These are phyloP conservation scores for Penicillium freii DNA, from an alignment of 2,329 filamentous ascomycete species.

Conservation along the genomic window DNA sequence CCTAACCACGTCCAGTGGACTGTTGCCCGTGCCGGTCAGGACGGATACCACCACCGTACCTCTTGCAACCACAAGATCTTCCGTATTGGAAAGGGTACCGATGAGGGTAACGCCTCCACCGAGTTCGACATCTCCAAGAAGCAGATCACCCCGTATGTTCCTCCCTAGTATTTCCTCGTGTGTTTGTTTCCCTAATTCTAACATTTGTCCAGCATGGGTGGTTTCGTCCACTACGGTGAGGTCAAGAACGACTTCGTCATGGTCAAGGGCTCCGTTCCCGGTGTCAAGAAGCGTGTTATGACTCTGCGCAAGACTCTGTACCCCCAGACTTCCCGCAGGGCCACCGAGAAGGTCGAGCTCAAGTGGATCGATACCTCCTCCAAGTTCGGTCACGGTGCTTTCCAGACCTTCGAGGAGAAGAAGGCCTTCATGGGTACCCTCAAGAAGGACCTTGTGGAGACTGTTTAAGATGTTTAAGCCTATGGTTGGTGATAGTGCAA, in stretches of 20 bases:
- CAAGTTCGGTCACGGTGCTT: conserved; percentile 99
- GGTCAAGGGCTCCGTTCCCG: conserved; percentile 95
- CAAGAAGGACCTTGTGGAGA: conserved; percentile 86
- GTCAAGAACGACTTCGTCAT: conserved; percentile 99
- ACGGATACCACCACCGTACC: conserved; percentile 99
- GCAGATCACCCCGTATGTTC: conserved; percentile 95
- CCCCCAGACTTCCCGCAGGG: conserved; percentile 89
- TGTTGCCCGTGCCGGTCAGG: conserved; percentile 99
- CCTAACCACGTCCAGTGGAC: conserved; percentile 99
- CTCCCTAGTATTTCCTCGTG: neutral
- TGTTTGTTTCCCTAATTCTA: conserved; percentile 30
- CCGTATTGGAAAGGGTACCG: conserved; percentile 89
- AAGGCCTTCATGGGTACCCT: conserved; percentile 94
- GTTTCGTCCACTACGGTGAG: conserved; percentile 98
- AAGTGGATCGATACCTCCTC: conserved; percentile 99
- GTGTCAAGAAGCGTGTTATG: conserved; percentile 99
- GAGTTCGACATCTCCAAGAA: conserved; percentile 98
- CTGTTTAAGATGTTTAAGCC: conserved; percentile 51
- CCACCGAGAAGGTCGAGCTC: conserved; percentile 98
- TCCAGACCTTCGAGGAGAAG: conserved; percentile 99
- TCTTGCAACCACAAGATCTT: conserved; percentile 99
- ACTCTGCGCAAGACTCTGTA: conserved; percentile 99
- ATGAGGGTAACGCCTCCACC: conserved; percentile 90
- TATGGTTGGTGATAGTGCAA: conserved; percentile 38
- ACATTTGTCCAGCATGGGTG: conserved; percentile 71